Base-by-base conservation (phyloP, 768 basidiomycete genomes). In the Boletus sp. region DNA sequence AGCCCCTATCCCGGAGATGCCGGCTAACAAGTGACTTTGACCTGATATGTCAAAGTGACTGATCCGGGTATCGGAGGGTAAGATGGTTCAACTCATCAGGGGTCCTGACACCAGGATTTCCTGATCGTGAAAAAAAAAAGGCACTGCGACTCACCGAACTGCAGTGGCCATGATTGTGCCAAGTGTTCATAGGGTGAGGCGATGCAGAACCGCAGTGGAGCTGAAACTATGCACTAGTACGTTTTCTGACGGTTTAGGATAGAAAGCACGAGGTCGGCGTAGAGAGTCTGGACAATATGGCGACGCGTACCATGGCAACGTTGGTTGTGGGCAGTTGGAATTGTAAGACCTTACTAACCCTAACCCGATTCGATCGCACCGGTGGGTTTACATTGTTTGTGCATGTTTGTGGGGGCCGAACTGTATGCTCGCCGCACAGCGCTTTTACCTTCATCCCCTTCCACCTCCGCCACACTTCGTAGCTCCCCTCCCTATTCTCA, bases 321-420 rank as follows among this genome's bases (percentile, higher is more conserved):
- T 57, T 44, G 17, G 33, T 47, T 18, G 30, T 15, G 10, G 37
- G 10, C 37, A 15, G 15, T 18, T 41, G n/a, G 6, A 41, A 20
- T 6, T 7, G 40, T 33, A 11, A 7, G 8, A 24, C 4, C 1
- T 15, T 46, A 5, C 17, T 36, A 59, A 69, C 67, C 67, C 67
- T 67, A 65, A 60, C 67, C 62, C 56, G 28, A 55, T 20, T 35
- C 30, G 20, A 46, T 28, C 14, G 7, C 47, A 30, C 37, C 30
- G 7, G 40, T 41, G 15, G 14, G 30, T 18, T 29, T 28, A 50
- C 5, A 0, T 18, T 70, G 50, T 70, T 71, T 71, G 57, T 47
- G 0, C 17, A 3, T 70, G 35, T 70, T 71, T 69, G 57, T 66
- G 64, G 68, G 68, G 62, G 60, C 41, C 59, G 28, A 58, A 59